Conservation (phyloP, 139 green algal genomes). For the Chlorella sp. region DNA sequence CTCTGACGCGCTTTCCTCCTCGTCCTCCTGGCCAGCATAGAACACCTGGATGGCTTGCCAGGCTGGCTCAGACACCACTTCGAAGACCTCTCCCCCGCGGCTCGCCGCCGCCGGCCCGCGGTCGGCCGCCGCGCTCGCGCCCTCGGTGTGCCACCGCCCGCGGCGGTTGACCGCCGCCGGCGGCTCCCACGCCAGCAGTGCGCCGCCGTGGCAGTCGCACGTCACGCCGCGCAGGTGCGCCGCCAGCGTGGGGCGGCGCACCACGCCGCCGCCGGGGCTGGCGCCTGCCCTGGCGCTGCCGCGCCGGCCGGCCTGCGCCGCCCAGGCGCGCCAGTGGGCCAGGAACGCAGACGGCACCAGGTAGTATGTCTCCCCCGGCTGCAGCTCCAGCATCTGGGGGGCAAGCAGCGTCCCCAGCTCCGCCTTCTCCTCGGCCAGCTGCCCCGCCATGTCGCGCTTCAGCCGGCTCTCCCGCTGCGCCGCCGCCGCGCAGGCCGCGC, state of each 20-base stretch:
- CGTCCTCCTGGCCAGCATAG: no score
- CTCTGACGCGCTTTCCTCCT: no score
- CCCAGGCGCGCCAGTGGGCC: conserved; percentile 44
- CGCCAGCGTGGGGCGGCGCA: conserved; percentile 34
- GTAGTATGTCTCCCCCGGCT: conserved; percentile 46
- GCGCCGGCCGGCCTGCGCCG: conserved; percentile 25
- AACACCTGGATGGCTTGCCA: no score
- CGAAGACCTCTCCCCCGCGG: no score
- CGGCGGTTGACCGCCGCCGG: no score
- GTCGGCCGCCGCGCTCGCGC: no score
- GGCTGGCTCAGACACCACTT: no score
- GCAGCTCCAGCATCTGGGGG: conserved; percentile 31
- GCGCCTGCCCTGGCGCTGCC: not conserved
- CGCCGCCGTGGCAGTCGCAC: conserved; percentile 56
- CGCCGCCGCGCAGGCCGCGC: conserved; percentile 22
- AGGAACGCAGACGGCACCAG: conserved; percentile 67
- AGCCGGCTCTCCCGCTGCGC: conserved; percentile 8
- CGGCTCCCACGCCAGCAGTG: no score
- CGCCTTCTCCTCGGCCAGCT: conserved; percentile 38
- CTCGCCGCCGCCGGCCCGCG: no score
- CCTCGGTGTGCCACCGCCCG: no score
- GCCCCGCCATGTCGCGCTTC: conserved; percentile 27
- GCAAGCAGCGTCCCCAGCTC: conserved; percentile 45
- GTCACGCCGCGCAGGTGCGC: conserved; percentile 38
- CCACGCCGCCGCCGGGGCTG: not conserved